Base-by-base conservation (phyloP, 83 land plant species). In the Isoetes engelmannii region DNA sequence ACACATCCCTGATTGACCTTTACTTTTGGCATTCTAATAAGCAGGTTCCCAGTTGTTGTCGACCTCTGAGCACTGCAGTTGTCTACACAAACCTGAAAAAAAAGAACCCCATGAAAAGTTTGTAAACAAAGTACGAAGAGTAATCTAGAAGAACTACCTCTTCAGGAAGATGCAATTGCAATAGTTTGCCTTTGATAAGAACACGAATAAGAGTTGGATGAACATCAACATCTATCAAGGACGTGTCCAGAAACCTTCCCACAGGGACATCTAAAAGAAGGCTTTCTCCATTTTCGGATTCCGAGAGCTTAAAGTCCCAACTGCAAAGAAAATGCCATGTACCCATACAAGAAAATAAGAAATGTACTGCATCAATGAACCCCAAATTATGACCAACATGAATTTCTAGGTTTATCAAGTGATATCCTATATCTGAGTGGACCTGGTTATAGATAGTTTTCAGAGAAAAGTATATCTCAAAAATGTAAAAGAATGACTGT, bases 201-300 rank as follows among this genome's bases (percentile, higher is more conserved):
- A 79, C 58, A 20, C 81, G 72, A 28, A 79, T 55, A 48, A 53
- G 61, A 45, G 44, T 45, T 9, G 81, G 81, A 9, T 79, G 81
- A 18, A 79, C 74, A 59, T 79, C 81, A 10, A 79, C 59, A 20
- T 79, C 78, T 43, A 79, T 70, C 7, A 74, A 57, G 5, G 81
- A 79, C 44, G 78, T 74, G 48, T 79, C 81, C 61, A 79, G 57
- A 69, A 55, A 79, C 10, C 67, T 63, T 13, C 78, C 78, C 8
- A 74, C 73, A 43, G 74, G 58, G 5, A 79, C 74, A 69, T 74
- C 78, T 4, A 74, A 61, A 17, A 79, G 9, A 4, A 74, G 15
- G 10, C 57, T 70, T 17, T 47, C 55, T 64, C 74, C 73, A 63
- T 78, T 74, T 15, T 74, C 79, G 58, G 57, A 58, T 45, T 79